These are phyloP conservation scores for Tolypocladium pustulatum DNA, from an alignment of 2,329 filamentous ascomycete species.

Conservation along the genomic window DNA sequence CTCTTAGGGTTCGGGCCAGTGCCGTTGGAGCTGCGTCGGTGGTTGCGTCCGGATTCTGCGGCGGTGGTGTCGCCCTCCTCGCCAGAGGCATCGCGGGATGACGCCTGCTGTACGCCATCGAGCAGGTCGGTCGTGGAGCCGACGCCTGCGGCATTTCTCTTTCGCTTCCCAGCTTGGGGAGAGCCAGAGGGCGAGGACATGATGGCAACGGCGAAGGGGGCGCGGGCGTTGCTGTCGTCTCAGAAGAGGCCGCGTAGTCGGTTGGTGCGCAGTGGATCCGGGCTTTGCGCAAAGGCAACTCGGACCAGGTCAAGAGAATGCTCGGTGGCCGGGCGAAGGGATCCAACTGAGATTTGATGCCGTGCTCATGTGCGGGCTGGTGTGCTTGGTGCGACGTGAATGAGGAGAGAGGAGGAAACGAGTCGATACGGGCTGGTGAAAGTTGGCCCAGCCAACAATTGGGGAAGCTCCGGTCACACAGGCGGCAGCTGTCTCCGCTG, in stretches of 20 bases:
- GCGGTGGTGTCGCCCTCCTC: conserved; percentile 72
- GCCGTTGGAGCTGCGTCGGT: conserved; percentile 45
- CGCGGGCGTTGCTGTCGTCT: background rate
- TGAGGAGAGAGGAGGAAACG: background rate
- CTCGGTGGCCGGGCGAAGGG: background rate
- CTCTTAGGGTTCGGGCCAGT: conserved; percentile 61
- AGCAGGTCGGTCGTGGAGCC: conserved; percentile 32
- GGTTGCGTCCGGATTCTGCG: conserved; percentile 46
- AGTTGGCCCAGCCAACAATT: background rate
- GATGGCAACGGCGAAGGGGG: conserved; percentile 6
- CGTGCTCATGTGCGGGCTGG: background rate
- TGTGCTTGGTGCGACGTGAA: background rate
- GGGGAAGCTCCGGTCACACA: background rate
- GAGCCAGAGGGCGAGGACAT: conserved; percentile 53
- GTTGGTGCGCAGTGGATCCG: background rate
- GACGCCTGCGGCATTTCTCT: conserved; percentile 53
- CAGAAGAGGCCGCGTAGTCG: background rate
- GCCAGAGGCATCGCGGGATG: conserved; percentile 71
- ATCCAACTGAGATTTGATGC: background rate
- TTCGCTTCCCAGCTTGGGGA: conserved; percentile 60
- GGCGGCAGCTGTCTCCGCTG: background rate
- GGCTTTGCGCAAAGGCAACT: background rate
- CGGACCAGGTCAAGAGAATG: too few species aligned
- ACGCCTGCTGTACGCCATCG: conserved; percentile 52
- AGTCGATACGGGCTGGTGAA: background rate